These are phyloP conservation scores for Euptelea pleiosperma DNA, from an alignment of 164 flowering plant genomes.

Conservation along the genomic window DNA sequence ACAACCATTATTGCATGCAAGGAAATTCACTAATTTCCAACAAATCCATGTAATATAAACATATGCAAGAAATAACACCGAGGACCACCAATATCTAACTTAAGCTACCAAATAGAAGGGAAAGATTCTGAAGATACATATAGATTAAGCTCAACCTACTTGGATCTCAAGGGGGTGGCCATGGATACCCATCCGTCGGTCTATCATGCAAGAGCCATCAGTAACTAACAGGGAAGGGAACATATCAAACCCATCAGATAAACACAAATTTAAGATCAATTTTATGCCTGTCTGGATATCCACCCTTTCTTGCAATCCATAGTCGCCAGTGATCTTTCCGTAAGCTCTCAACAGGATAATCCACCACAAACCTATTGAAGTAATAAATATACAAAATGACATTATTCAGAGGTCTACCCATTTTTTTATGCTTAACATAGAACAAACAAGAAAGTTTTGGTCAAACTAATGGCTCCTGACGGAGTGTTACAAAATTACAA, in stretches of 20 bases:
- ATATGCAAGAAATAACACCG: too few species aligned
- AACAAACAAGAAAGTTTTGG: background rate
- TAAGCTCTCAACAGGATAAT: constrained; percentile 86
- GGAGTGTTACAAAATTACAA: too few species aligned
- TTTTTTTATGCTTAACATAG: background rate
- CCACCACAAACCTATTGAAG: constrained; percentile 82
- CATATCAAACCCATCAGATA: constrained; percentile 91
- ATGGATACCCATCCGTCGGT: constrained; percentile 89
- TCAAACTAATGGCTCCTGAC: too few species aligned
- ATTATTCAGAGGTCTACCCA: background rate
- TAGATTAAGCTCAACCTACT: constrained; percentile 40
- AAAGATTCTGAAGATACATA: too few species aligned
- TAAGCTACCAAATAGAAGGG: too few species aligned
- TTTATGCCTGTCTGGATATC: constrained; percentile 88
- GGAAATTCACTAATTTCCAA: too few species aligned
- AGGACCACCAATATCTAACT: too few species aligned
- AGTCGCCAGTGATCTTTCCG: constrained; percentile 84
- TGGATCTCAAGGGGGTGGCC: constrained; percentile 96
- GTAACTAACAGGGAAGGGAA: constrained; percentile 84
- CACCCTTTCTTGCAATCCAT: constrained; percentile 76
- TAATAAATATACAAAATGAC: background rate
- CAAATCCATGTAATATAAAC: too few species aligned
- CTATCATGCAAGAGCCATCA: constrained; percentile 97
- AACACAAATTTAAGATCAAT: constrained; percentile 66
- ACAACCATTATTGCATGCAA: too few species aligned